These are phyloP conservation scores for Alloascoidea hylecoeti DNA, from an alignment of 805 yeast species.

Conservation along the genomic window DNA sequence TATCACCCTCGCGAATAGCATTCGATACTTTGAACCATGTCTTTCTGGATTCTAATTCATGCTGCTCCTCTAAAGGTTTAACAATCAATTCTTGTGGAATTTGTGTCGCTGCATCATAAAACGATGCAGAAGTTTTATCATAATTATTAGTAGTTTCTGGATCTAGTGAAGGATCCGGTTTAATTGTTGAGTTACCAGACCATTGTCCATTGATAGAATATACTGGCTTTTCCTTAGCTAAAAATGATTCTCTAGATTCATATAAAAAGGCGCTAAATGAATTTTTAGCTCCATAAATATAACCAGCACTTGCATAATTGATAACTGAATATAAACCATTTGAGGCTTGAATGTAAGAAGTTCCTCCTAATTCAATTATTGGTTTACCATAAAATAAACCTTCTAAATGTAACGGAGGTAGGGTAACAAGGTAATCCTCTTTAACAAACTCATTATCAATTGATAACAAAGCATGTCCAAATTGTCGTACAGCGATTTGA, in stretches of 20 bases:
- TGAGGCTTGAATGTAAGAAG: slow-evolving; percentile 71
- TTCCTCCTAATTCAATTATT: slow-evolving; percentile 86
- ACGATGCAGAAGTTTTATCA: background rate
- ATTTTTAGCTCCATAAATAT: slow-evolving; percentile 90
- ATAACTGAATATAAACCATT: slow-evolving; percentile 60
- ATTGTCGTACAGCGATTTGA: slow-evolving; percentile 77
- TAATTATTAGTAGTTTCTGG: background rate
- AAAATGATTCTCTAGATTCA: slow-evolving; percentile 30
- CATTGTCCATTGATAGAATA: slow-evolving; percentile 85
- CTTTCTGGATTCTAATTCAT: slow-evolving; percentile 66
- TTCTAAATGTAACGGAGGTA: slow-evolving; percentile 91
- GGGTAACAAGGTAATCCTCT: slow-evolving; percentile 67
- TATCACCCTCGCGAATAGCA: slow-evolving; percentile 68
- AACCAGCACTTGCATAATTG: slow-evolving; percentile 87
- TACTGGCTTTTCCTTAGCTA: slow-evolving; percentile 37
- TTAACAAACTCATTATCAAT: slow-evolving; percentile 27
- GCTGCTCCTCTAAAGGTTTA: slow-evolving; percentile 73
- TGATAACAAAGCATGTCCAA: slow-evolving; percentile 69
- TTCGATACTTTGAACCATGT: slow-evolving; percentile 89
- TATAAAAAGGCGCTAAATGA: slow-evolving; percentile 79
- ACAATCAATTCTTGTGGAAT: slow-evolving; percentile 47
- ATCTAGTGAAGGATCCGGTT: background rate
- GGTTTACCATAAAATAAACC: slow-evolving; percentile 88
- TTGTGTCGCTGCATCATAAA: slow-evolving; percentile 9
- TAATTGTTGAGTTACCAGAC: slow-evolving; percentile 69